Evolutionary conservation across 768 basidiomycete species (phyloP).

Genomic region (Lactarius tabidus): DNA sequence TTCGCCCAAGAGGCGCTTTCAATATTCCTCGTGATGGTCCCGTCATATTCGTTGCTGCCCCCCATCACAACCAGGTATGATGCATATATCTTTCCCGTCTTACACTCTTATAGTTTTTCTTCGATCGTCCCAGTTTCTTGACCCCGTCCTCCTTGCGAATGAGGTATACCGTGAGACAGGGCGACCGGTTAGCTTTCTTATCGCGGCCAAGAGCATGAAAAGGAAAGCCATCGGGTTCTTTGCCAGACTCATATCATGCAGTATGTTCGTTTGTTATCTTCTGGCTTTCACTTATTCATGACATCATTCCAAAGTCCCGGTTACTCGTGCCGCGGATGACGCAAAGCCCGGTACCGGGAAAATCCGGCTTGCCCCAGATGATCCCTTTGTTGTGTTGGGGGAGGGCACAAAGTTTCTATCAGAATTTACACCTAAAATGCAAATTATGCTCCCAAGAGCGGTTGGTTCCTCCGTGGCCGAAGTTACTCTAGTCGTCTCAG

Average conservation of each 20-base stretch:
- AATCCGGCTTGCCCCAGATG: slow-evolving; percentile 64
- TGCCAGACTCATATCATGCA: slow-evolving; percentile 79
- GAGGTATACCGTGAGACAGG: slow-evolving; percentile 81
- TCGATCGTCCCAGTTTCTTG: slow-evolving; percentile 66
- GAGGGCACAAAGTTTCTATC: slow-evolving; percentile 70
- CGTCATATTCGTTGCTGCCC: slow-evolving; percentile 90
- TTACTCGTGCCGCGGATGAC: slow-evolving; percentile 84
- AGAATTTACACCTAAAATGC: slow-evolving; percentile 72
- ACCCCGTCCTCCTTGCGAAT: slow-evolving; percentile 77
- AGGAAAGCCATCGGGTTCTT: slow-evolving; percentile 72
- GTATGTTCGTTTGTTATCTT: slow-evolving; percentile 43
- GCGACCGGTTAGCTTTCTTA: slow-evolving; percentile 78
- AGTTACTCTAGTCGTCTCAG: slow-evolving; percentile 83
- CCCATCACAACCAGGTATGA: slow-evolving; percentile 84
- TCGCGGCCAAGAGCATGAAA: slow-evolving; percentile 86
- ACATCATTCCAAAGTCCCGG: slow-evolving; percentile 61
- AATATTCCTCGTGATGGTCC: slow-evolving; percentile 88
- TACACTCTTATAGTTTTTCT: neutral
- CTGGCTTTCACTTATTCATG: neutral
- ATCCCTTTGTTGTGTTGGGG: slow-evolving; percentile 83
- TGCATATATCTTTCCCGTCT: slow-evolving; percentile 19
- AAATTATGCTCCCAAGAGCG: slow-evolving; percentile 82
- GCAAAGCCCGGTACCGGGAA: slow-evolving; percentile 72
- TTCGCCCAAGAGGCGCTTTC: slow-evolving; percentile 88
- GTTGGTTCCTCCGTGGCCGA: slow-evolving; percentile 75